Evolutionary conservation across 169 alveolate genomes (phyloP), one percentile per base, ranked within the genome.

Genomic region (Cystoisospora suis): DNA sequence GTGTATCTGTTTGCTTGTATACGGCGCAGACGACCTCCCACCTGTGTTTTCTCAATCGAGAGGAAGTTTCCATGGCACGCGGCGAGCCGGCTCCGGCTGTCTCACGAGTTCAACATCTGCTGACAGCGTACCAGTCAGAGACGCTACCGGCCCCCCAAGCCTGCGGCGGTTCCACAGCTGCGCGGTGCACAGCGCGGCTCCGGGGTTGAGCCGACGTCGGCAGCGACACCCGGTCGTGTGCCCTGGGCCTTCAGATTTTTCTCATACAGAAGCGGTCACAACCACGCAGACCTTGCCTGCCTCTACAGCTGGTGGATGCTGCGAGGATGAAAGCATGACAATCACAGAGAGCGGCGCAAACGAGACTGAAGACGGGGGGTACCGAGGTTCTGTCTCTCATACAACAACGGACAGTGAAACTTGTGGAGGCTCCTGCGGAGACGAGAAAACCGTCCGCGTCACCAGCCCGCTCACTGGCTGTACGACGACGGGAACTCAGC

Each of bases 11-110:
- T n/a, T n/a, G n/a, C n/a, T n/a, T n/a, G n/a, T n/a, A n/a, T n/a
- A n/a, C n/a, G n/a, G n/a, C n/a, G 15, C 83, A 72, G 83, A 72
- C 56, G 83, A 72, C 47, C 32, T 72, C 3, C 83, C 83, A 9
- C 83, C 58, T 38, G 59, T 56, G 12, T 72, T 40, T 40, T 72
- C 83, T 32, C 20, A 6, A 9, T 4, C 9, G 83, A 72, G 27
- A 38, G 34, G 38, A 29, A 5, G n/a, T n/a, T 3, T 9, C 6
- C 23, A 42, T 38, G 58, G 58, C 12, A 20, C 12, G 36, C 17
- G 23, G 56, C 83, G 83, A 0, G 20, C 38, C 32, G 23, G 44
- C 45, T 40, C 7, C 15, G 44, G 56, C 53, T 15, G 17, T 15
- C 4, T 12, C 6, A 29, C 12, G 45, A 7, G 9, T 38, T 12